Conservation (phyloP, 176 grass and related monocot genomes). For the Dendrocalamus sinicus region DNA sequence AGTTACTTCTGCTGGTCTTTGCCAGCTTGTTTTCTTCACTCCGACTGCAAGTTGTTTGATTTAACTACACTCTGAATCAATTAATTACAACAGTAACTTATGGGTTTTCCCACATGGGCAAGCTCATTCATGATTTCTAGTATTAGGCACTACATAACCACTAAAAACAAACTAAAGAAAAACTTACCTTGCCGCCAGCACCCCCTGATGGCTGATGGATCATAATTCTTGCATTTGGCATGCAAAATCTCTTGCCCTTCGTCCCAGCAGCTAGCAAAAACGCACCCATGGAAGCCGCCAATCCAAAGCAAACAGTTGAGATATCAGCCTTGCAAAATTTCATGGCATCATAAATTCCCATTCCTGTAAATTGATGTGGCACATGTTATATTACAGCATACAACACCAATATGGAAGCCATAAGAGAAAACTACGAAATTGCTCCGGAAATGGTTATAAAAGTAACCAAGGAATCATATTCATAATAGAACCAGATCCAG, state of each 20-base stretch:
- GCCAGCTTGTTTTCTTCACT: constrained; percentile 13
- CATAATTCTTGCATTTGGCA: constrained; percentile 99
- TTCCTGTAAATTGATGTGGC: constrained; percentile 59
- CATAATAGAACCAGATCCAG: background rate
- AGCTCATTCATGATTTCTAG: constrained; percentile 3
- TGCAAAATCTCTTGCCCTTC: constrained; percentile 95
- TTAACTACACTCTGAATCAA: background rate
- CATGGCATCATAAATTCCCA: constrained; percentile 98
- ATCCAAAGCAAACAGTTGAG: constrained; percentile 89
- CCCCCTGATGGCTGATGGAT: constrained; percentile 87
- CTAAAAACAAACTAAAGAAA: constrained; percentile 28
- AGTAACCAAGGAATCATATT: constrained; percentile 5
- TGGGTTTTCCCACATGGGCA: background rate
- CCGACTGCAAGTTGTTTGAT: background rate
- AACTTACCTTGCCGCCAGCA: constrained; percentile 72
- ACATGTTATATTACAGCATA: constrained; percentile 19
- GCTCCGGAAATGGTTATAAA: background rate
- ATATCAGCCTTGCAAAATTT: constrained; percentile 98
- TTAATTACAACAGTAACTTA: background rate
- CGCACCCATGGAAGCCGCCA: constrained; percentile 92
- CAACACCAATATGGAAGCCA: background rate
- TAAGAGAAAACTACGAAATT: constrained; percentile 10
- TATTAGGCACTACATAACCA: background rate
- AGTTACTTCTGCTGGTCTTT: background rate
- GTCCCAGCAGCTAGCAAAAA: constrained; percentile 92